These are phyloP conservation scores for Xerocomellus intermedius DNA, from an alignment of 768 basidiomycete genomes.

Conservation along the genomic window DNA sequence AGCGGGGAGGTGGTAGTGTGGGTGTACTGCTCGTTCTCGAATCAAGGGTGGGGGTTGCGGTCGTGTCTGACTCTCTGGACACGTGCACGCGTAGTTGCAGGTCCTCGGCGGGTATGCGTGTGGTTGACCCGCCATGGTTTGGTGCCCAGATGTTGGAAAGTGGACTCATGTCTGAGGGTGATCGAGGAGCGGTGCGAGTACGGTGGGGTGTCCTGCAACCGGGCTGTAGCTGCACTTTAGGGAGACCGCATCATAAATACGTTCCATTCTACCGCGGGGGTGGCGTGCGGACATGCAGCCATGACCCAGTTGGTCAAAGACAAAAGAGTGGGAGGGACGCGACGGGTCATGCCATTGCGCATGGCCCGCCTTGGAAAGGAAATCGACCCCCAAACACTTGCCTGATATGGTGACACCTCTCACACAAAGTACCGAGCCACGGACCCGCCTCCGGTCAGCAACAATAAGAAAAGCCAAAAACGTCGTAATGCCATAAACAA, in stretches of 20 bases:
- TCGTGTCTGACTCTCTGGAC: conserved; percentile 24
- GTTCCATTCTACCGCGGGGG: conserved; percentile 7
- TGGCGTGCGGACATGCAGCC: conserved; percentile 13
- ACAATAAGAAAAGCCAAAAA: conserved; percentile 29
- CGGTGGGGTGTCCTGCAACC: conserved; percentile 13
- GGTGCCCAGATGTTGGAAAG: conserved; percentile 11
- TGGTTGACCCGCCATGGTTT: not conserved
- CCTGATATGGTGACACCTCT: conserved; percentile 3
- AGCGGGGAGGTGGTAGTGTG: conserved; percentile 19
- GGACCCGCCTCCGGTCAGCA: conserved; percentile 5
- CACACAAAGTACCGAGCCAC: not conserved
- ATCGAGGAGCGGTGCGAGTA: not conserved
- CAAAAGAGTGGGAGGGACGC: conserved; percentile 22
- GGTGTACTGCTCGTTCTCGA: conserved; percentile 17
- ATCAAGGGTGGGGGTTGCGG: conserved; percentile 11
- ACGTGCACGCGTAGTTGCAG: conserved; percentile 22
- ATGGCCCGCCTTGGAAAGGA: not conserved
- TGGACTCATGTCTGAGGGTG: conserved; percentile 13
- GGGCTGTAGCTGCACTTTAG: not conserved
- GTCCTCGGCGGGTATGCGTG: conserved; percentile 15
- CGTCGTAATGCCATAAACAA: conserved; percentile 14
- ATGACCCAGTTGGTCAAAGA: conserved; percentile 27
- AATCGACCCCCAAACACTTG: not conserved
- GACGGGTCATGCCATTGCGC: not conserved
- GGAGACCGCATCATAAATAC: conserved; percentile 24